These are phyloP conservation scores for Cladosporium oxysporum DNA, from an alignment of 2,329 filamentous ascomycete genomes.

Conservation along the genomic window DNA sequence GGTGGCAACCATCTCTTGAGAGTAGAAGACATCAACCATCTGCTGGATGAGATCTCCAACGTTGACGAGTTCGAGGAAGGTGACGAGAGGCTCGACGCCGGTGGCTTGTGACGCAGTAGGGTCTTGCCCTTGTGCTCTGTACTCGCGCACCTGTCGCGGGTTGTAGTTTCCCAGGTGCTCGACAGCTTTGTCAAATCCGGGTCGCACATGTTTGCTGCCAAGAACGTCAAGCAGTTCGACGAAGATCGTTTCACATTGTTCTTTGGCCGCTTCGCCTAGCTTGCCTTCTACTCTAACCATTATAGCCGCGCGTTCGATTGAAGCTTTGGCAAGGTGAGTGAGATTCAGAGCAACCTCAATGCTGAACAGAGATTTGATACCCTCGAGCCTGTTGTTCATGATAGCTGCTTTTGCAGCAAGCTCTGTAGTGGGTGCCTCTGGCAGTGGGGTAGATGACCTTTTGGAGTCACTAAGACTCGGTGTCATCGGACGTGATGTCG, in stretches of 20 bases:
- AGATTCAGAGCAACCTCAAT: constrained; percentile 91
- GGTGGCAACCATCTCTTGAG: constrained; percentile 83
- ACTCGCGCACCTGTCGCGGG: constrained; percentile 75
- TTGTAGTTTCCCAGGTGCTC: constrained; percentile 89
- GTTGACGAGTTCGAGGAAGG: constrained; percentile 95
- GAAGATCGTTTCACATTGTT: constrained; percentile 89
- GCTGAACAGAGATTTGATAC: constrained; percentile 92
- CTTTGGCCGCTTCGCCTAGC: constrained; percentile 73
- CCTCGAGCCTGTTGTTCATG: constrained; percentile 91
- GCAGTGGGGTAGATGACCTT: constrained; percentile 40
- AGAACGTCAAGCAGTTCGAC: constrained; percentile 80
- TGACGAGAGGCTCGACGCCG: constrained; percentile 87
- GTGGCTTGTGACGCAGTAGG: constrained; percentile 42
- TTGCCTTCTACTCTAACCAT: constrained; percentile 81
- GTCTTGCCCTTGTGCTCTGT: constrained; percentile 26
- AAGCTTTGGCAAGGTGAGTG: constrained; percentile 84
- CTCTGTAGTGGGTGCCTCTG: constrained; percentile 80
- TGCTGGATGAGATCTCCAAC: constrained; percentile 97
- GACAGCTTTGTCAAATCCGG: constrained; percentile 92
- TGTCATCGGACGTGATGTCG: constrained; percentile 30
- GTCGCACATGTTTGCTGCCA: constrained; percentile 81
- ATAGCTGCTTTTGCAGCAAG: constrained; percentile 96
- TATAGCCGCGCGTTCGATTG: constrained; percentile 79
- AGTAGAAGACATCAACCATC: constrained; percentile 98
- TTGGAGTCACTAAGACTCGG: constrained; percentile 27